Conservation (phyloP, 371 early-diverging fungal genomes). For the Saksenaea vasiformis region DNA sequence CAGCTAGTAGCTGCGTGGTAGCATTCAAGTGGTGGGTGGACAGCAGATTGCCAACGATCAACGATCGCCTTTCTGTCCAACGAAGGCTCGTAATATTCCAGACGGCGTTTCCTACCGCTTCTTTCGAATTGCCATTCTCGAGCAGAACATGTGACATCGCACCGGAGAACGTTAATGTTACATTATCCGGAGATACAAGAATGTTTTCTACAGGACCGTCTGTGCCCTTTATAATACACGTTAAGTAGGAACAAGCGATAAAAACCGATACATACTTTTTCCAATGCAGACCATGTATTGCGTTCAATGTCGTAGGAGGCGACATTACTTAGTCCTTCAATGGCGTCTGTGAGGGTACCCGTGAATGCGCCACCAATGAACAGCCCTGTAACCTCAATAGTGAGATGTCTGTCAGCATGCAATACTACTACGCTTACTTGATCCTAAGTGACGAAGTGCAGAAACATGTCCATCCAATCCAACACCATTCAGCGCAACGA, state of each 20-base stretch:
- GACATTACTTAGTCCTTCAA: constrained; percentile 23
- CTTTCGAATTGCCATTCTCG: neutral
- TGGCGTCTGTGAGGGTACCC: constrained; percentile 9
- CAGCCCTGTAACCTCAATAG: constrained; percentile 19
- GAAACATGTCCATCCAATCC: constrained; percentile 34
- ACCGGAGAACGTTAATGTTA: constrained; percentile 36
- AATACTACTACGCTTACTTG: constrained; percentile 23
- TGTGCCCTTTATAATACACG: constrained; percentile 23
- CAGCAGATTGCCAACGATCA: constrained; percentile 21
- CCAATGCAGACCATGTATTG: constrained; percentile 28
- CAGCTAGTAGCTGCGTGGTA: constrained; percentile 15
- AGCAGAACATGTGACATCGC: constrained; percentile 12
- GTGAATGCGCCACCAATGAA: constrained; percentile 39
- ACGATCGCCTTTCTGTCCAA: constrained; percentile 23
- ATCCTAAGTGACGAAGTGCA: constrained; percentile 13
- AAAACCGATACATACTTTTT: constrained; percentile 16
- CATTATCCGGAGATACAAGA: constrained; percentile 16
- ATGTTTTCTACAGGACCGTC: constrained; percentile 31
- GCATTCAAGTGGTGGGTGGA: neutral
- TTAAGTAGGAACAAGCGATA: neutral
- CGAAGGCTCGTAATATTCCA: constrained; percentile 15
- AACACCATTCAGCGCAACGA: constrained; percentile 17
- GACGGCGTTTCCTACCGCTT: constrained; percentile 23
- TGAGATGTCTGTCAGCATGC: too few relatives aligned
- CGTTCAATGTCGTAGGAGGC: constrained; percentile 24